phyloP scores from a whole-genome alignment of 2,329 filamentous ascomycete genomes.

The Exophiala phaeomuriformis region DNA sequence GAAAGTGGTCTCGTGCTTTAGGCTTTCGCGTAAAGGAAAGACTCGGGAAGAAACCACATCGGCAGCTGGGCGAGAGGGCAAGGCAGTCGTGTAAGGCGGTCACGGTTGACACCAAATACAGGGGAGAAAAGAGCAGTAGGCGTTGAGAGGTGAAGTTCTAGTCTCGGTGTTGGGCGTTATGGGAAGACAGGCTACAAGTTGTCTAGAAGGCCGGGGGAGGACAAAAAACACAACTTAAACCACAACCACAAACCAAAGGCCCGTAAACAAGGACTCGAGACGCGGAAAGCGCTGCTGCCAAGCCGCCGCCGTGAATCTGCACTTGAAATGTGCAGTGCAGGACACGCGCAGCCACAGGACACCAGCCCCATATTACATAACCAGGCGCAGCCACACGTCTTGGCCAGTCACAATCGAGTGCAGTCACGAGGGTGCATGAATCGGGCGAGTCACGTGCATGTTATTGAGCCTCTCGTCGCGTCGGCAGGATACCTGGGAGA shows the following conservation, averaged over 20 bases:
- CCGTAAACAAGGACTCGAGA: conserved; percentile 1
- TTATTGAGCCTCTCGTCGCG: background rate
- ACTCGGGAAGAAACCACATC: background rate
- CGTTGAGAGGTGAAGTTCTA: background rate
- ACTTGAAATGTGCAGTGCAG: background rate
- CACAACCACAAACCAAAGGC: background rate
- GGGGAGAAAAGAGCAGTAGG: background rate
- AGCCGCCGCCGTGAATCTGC: background rate
- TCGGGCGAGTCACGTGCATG: background rate
- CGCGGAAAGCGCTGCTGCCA: conserved; percentile 1
- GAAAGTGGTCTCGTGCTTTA: conserved; percentile 17
- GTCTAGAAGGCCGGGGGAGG: background rate
- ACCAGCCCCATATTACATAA: conserved; percentile 1
- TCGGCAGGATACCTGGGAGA: background rate
- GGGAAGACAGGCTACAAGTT: background rate
- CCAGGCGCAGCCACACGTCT: background rate
- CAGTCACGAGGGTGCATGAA: background rate
- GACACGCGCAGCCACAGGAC: background rate
- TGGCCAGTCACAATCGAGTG: background rate
- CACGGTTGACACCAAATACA: background rate
- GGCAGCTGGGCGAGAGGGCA: background rate
- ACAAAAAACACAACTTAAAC: background rate
- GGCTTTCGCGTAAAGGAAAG: background rate
- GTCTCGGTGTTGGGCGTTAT: background rate
- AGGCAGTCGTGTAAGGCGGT: background rate